Percentiles rank a stretch among this genome's conserved stretches.
These are phyloP conservation scores for Tardiomyces blankii DNA, from an alignment of 1,139 yeast genomes.

Conservation along the genomic window DNA sequence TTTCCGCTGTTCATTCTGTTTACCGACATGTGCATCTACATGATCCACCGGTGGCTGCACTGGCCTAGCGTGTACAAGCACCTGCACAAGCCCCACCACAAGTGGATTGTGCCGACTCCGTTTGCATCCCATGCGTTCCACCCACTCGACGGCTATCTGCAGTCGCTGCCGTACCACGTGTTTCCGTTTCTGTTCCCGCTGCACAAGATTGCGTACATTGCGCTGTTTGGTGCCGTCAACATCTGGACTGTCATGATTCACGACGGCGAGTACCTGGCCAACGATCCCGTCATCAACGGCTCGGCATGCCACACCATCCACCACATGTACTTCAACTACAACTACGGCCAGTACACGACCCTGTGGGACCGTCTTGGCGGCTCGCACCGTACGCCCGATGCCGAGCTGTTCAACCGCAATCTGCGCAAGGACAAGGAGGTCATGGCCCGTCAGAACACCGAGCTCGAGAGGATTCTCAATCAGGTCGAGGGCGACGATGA, in stretches of 20 bases:
- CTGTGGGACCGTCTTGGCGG: slow-evolving; percentile 95
- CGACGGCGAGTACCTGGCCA: slow-evolving; percentile 90
- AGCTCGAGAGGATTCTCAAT: slow-evolving; percentile 72
- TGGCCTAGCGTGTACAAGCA: slow-evolving; percentile 79
- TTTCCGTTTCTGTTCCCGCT: slow-evolving; percentile 88
- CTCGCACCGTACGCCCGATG: slow-evolving; percentile 98
- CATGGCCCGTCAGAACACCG: slow-evolving; percentile 62
- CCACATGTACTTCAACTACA: slow-evolving; percentile 92
- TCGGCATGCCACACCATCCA: slow-evolving; percentile 98
- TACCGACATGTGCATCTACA: slow-evolving; percentile 86
- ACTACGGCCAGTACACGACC: slow-evolving; percentile 96
- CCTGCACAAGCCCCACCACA: slow-evolving; percentile 97
- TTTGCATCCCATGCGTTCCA: slow-evolving; percentile 98
- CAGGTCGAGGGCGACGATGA: slow-evolving; percentile 47
- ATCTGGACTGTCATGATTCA: slow-evolving; percentile 98
- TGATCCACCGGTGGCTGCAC: slow-evolving; percentile 86
- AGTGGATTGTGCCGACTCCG: slow-evolving; percentile 98
- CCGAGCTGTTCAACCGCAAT: slow-evolving; percentile 62
- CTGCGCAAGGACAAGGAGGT: slow-evolving; percentile 45
- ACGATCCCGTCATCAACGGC: slow-evolving; percentile 90
- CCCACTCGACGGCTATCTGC: slow-evolving; percentile 92
- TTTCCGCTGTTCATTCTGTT: slow-evolving; percentile 73
- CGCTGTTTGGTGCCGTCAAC: slow-evolving; percentile 80
- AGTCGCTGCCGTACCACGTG: slow-evolving; percentile 85
- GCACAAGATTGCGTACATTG: slow-evolving; percentile 73